A percentile compares a stretch with the other conserved stretches of the same genome.
phyloP scores from a whole-genome alignment of 352 stramenopile species.

The Salisapilia sapeloensis region DNA sequence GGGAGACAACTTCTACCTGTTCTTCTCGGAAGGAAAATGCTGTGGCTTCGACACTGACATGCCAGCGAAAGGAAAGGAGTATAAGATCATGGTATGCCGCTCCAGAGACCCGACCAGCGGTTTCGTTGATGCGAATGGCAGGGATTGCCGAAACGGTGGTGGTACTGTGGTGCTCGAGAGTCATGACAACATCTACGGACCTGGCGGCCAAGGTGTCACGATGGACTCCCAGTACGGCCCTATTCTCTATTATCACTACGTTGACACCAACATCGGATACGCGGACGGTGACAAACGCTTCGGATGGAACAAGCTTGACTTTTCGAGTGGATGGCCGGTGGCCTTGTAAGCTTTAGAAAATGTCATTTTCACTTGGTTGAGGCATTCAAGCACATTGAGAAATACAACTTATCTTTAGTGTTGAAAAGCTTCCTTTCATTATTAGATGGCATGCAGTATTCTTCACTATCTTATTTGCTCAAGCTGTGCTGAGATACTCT shows the following conservation, averaged over 20 bases:
- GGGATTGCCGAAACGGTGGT: conserved; percentile 16
- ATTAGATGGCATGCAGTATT: too few species aligned
- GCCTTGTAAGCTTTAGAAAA: too few species aligned
- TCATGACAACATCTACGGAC: conserved; percentile 21
- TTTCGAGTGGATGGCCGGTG: conserved; percentile 22
- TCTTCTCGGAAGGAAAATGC: conserved; percentile 21
- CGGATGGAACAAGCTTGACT: conserved; percentile 31
- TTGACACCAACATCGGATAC: conserved; percentile 24
- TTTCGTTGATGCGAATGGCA: conserved; percentile 18
- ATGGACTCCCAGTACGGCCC: conserved; percentile 18
- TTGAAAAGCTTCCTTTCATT: too few species aligned
- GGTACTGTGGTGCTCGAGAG: conserved; percentile 22
- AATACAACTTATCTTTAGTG: too few species aligned
- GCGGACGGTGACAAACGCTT: conserved; percentile 27
- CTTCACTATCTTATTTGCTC: too few species aligned
- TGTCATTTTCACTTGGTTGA: too few species aligned
- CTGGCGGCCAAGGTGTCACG: conserved; percentile 25
- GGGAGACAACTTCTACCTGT: conserved; percentile 24
- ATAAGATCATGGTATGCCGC: conserved; percentile 23
- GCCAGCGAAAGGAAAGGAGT: conserved; percentile 15
- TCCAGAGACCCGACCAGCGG: conserved; percentile 13
- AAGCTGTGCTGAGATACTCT: too few species aligned
- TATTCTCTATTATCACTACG: conserved; percentile 38
- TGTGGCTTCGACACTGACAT: conserved; percentile 11
- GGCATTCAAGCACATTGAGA: too few species aligned